phyloP scores from a whole-genome alignment of 169 alveolate species.

The Plasmodium coatneyi region DNA sequence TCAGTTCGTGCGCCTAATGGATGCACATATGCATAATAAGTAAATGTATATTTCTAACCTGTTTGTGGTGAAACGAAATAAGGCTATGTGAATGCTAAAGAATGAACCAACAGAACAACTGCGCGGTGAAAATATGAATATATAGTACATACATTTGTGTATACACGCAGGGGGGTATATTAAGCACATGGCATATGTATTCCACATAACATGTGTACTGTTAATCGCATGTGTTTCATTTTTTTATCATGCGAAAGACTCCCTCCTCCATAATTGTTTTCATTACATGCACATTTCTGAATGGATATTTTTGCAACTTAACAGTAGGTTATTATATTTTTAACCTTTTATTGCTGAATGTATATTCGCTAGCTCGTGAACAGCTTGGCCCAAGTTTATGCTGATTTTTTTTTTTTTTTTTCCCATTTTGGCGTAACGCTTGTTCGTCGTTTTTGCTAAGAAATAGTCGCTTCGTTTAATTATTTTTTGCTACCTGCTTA shows the following conservation, averaged over 20 bases:
- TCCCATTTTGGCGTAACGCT: background rate
- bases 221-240: background rate
- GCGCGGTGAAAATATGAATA: background rate
- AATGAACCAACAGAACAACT: background rate
- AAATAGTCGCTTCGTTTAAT: background rate
- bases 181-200: background rate
- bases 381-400: constrained; percentile 1
- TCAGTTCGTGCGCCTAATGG: background rate
- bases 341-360: background rate
- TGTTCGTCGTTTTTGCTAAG: background rate
- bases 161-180: background rate
- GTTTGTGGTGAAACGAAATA: background rate
- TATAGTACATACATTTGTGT: background rate
- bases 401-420: background rate
- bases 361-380: background rate
- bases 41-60: background rate
- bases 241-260: background rate
- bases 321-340: background rate
- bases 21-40: background rate
- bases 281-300: background rate
- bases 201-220: constrained; percentile 1
- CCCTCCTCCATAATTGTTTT: background rate
- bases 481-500: background rate
- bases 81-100: background rate
- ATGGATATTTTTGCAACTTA: background rate